These are phyloP conservation scores for Colletotrichum paranaense DNA, from an alignment of 2,329 filamentous ascomycete genomes.

Conservation along the genomic window DNA sequence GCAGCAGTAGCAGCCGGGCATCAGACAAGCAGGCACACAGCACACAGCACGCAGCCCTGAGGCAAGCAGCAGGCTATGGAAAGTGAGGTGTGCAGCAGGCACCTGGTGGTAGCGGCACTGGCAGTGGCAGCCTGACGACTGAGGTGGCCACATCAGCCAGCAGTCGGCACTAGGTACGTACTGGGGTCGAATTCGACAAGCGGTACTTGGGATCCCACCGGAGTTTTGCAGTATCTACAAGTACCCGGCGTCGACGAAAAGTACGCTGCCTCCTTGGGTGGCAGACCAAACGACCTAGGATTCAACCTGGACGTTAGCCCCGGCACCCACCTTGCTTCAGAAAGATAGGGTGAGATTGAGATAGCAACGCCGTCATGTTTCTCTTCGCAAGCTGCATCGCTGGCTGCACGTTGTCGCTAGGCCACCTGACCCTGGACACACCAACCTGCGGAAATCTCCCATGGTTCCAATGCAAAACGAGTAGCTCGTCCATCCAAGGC, in stretches of 20 bases:
- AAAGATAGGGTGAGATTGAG: conserved; percentile 24
- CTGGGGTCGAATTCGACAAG: not conserved
- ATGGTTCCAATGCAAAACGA: conserved; percentile 18
- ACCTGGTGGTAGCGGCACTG: not conserved
- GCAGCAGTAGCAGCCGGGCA: conserved; percentile 1
- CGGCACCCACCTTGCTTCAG: conserved; percentile 31
- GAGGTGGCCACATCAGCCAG: conserved; percentile 4
- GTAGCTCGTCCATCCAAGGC: conserved; percentile 1
- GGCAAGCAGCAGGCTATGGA: not conserved
- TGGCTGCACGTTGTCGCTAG: not conserved
- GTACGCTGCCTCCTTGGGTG: not conserved
- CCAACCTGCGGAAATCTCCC: conserved; percentile 13
- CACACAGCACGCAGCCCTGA: no score
- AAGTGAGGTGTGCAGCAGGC: not conserved
- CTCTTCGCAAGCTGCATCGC: not conserved
- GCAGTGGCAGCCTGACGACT: conserved; percentile 26
- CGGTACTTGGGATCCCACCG: not conserved
- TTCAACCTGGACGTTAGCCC: conserved; percentile 17
- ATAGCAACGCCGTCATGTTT: conserved; percentile 10
- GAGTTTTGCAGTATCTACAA: not conserved
- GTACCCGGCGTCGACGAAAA: not conserved
- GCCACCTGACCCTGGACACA: conserved; percentile 20
- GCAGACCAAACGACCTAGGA: conserved; percentile 12
- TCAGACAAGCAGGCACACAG: not conserved
- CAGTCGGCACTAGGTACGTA: conserved; percentile 1